Conservation (phyloP, 2,329 filamentous ascomycete genomes). For the Dactylonectria macrodidyma region DNA sequence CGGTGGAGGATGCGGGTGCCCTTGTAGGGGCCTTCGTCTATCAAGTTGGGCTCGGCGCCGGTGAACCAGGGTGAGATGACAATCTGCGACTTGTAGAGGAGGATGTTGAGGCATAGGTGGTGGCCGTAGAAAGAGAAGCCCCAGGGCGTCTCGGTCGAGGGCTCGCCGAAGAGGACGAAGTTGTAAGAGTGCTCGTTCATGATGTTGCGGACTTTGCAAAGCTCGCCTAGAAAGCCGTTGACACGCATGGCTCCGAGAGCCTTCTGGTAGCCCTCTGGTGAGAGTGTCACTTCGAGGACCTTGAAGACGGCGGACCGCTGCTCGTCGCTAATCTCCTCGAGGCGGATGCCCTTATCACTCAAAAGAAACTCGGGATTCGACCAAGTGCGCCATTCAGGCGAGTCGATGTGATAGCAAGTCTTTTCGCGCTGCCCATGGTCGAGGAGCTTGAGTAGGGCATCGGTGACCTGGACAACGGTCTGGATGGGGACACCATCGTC, state of each 20-base stretch:
- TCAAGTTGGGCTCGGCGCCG: slow-evolving; percentile 83
- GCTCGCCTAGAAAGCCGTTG: slow-evolving; percentile 81
- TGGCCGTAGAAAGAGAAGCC: slow-evolving; percentile 85
- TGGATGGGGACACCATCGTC: slow-evolving; percentile 76
- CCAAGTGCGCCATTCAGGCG: slow-evolving; percentile 79
- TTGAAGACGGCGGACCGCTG: slow-evolving; percentile 66
- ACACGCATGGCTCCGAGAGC: slow-evolving; percentile 79
- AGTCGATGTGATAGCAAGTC: slow-evolving; percentile 75
- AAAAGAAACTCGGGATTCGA: slow-evolving; percentile 82
- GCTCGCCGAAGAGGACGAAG: slow-evolving; percentile 78
- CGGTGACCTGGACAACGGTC: slow-evolving; percentile 67
- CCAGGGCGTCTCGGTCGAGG: slow-evolving; percentile 73
- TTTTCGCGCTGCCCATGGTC: slow-evolving; percentile 63
- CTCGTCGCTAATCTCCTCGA: slow-evolving; percentile 69
- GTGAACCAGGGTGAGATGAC: slow-evolving; percentile 83
- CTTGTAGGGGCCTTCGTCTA: slow-evolving; percentile 74
- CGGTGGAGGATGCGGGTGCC: slow-evolving; percentile 77
- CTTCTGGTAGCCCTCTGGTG: slow-evolving; percentile 80
- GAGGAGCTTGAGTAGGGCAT: slow-evolving; percentile 62
- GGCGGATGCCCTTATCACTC: slow-evolving; percentile 76
- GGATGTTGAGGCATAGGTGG: slow-evolving; percentile 81
- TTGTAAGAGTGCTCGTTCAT: slow-evolving; percentile 86
- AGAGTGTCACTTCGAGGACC: slow-evolving; percentile 72
- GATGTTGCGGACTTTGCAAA: slow-evolving; percentile 72
- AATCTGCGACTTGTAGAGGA: slow-evolving; percentile 76